Conservation (phyloP, 2,329 filamentous ascomycete genomes). For the Pseudopyrenochaeta lycopersici region DNA sequence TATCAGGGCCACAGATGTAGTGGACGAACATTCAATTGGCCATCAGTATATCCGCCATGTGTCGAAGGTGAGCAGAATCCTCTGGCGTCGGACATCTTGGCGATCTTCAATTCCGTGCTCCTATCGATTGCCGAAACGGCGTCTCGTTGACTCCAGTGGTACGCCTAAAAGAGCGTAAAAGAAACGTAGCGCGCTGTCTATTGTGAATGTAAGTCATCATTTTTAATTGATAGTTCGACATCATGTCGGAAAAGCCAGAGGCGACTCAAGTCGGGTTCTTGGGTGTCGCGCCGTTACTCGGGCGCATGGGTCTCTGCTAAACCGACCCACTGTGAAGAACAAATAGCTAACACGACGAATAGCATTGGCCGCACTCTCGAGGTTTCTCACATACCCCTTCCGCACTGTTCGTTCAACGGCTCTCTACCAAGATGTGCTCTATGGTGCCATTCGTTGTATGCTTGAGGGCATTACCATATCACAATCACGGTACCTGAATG, state of each 20-base stretch:
- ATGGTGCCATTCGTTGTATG: conserved; percentile 24
- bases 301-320: neutral
- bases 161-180: neutral
- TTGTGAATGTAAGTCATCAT: neutral
- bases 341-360: conserved; percentile 1
- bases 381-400: conserved; percentile 28
- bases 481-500: conserved; percentile 26
- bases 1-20: no score
- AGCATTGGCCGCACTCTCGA: conserved; percentile 20
- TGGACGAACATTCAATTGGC: no score
- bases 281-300: conserved; percentile 3
- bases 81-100: neutral
- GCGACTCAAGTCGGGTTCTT: neutral
- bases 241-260: neutral
- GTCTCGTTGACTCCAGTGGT: neutral
- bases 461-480: conserved; percentile 26
- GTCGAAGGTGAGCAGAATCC: no score
- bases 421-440: conserved; percentile 23
- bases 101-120: neutral
- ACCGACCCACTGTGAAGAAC: neutral
- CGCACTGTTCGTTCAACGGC: conserved; percentile 15
- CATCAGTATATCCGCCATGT: no score
- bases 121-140: neutral
- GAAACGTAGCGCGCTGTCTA: neutral
- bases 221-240: neutral